Evolutionary conservation across 805 yeast genomes (phyloP), one percentile per base, ranked within the genome.

Genomic region (Torulaspora quercuum): DNA sequence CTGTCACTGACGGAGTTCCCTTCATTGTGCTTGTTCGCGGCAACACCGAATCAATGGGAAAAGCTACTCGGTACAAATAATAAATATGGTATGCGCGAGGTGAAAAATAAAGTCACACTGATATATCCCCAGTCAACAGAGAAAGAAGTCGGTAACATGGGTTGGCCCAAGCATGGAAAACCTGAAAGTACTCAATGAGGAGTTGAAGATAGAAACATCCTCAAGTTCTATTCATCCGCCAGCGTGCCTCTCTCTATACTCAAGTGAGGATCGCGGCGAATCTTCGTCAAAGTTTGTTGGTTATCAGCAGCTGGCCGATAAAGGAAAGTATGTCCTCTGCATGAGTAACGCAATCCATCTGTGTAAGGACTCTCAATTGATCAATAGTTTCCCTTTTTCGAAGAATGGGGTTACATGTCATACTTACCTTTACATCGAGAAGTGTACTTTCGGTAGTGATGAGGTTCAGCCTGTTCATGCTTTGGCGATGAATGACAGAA

Each of bases 311-410:
- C 17, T 42, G 20, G 18, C 19, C 19, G 27, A 22, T 14, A 23
- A 24, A 5, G n/a, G 25, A 4, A 18, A 20, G 5, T 30, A 35
- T 16, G 35, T 34, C 15, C 15, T 42, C 20, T 42, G 45, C 35
- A 29, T 33, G 16, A 31, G 23, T 23, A 25, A 28, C 4, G 42
- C 24, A 9, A 16, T 34, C 7, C 31, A 37, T 22, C 12, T 37
- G n/a, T 35, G 26, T 10, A 14, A 35, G 6, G 16, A 14, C 10
- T 16, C 18, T 9, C 14, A 12, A 26, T 12, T 30, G 9, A 12
- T 22, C 17, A 11, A 10, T 8, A 18, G 18, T n/a, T 14, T 16
- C 27, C 14, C 5, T 8, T 31, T 30, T 14, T 12, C 14, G 3
- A 12, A 23, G 8, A 10, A 6, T 7, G 34, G 19, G 11, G 16